phyloP scores from a whole-genome alignment of 345 rosid genomes.

The Sisymbrium irio region DNA sequence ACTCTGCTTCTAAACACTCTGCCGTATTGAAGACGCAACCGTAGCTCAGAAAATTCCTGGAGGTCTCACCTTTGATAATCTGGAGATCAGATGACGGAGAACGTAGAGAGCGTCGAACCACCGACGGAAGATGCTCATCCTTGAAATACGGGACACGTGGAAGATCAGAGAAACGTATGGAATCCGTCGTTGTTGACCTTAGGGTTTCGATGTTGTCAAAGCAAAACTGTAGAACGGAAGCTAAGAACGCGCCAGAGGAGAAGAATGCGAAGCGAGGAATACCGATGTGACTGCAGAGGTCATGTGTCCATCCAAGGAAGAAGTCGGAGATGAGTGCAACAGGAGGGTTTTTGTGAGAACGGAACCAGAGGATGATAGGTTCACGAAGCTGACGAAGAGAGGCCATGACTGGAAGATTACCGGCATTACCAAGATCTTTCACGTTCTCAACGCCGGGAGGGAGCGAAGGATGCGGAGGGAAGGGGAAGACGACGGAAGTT shows the following conservation, averaged over 20 bases:
- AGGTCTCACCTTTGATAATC: constrained; percentile 27
- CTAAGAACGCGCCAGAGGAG: constrained; percentile 39
- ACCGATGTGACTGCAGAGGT: constrained; percentile 26
- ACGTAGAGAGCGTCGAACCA: constrained; percentile 22
- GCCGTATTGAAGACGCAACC: constrained; percentile 53
- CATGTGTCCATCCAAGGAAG: constrained; percentile 62
- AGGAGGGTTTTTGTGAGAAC: constrained; percentile 56
- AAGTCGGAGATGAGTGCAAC: constrained; percentile 42
- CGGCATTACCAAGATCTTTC: constrained; percentile 49
- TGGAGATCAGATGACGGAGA: constrained; percentile 31
- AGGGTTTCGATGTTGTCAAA: constrained; percentile 33
- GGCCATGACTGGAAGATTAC: constrained; percentile 40
- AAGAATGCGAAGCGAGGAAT: constrained; percentile 55
- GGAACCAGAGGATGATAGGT: constrained; percentile 52
- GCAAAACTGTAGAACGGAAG: constrained; percentile 27
- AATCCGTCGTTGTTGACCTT: constrained; percentile 6
- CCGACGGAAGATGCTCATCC: constrained; percentile 51
- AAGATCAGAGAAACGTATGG: constrained; percentile 39
- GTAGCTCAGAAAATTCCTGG: constrained; percentile 37
- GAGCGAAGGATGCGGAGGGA: constrained; percentile 17
- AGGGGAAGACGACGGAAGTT: constrained; percentile 23
- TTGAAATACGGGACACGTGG: constrained; percentile 52
- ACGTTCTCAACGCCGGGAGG: constrained; percentile 31
- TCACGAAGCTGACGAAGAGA: constrained; percentile 38
- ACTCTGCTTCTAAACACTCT: constrained; percentile 44